phyloP scores from a whole-genome alignment of 2,329 filamentous ascomycete species.

The Rhynchosporium graminicola region DNA sequence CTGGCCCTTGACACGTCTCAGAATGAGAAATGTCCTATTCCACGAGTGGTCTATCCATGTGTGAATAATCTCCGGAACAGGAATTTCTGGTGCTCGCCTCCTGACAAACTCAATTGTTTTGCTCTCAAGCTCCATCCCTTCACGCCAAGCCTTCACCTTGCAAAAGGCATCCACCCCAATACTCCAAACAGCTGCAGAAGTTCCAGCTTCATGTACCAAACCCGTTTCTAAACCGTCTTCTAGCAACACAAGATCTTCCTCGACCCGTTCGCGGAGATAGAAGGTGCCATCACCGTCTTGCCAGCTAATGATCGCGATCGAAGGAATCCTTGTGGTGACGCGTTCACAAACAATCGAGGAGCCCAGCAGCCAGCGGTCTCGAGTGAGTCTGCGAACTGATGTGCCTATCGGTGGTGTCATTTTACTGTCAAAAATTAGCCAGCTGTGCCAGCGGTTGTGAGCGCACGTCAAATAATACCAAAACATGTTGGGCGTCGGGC shows the following conservation, averaged over 20 bases:
- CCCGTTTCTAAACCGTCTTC: slow-evolving; percentile 9
- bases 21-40: slow-evolving; percentile 22
- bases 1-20: slow-evolving; percentile 20
- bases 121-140: slow-evolving; percentile 19
- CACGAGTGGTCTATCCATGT: slow-evolving; percentile 18
- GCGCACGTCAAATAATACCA: neutral
- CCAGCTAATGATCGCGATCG: slow-evolving; percentile 20
- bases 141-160: slow-evolving; percentile 25
- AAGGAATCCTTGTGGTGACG: slow-evolving; percentile 2
- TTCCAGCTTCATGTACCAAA: slow-evolving; percentile 17
- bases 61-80: slow-evolving; percentile 22
- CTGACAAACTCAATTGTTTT: slow-evolving; percentile 21
- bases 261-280: slow-evolving; percentile 9
- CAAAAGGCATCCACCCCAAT: slow-evolving; percentile 20
- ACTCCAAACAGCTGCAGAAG: slow-evolving; percentile 14
- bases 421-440: slow-evolving; percentile 14
- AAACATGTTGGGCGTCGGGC: neutral
- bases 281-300: slow-evolving; percentile 17
- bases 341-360: slow-evolving; percentile 24
- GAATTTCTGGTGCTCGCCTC: slow-evolving; percentile 15
- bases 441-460: neutral
- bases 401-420: slow-evolving; percentile 20
- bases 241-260: slow-evolving; percentile 8
- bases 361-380: slow-evolving; percentile 19
- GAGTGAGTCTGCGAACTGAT: slow-evolving; percentile 19